Evolutionary conservation across 2,329 filamentous ascomycete species (phyloP).

Genomic region (Endoconidiophora polonica): DNA sequence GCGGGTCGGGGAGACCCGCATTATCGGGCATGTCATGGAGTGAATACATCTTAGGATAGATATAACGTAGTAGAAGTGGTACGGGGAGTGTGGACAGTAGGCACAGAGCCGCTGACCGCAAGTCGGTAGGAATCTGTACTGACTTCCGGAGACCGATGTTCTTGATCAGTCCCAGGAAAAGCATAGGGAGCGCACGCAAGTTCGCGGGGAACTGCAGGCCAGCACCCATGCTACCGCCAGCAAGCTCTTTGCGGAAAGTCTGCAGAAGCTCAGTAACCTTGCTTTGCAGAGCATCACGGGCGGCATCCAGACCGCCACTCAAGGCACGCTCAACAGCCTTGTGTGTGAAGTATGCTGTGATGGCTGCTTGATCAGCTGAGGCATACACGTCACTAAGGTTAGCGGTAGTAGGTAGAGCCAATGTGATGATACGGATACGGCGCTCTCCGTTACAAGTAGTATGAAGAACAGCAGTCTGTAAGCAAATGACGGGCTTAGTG

Average conservation of each 20-base stretch:
- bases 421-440: slow-evolving; percentile 82
- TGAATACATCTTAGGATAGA: slow-evolving; percentile 71
- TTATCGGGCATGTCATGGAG: slow-evolving; percentile 94
- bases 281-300: slow-evolving; percentile 74
- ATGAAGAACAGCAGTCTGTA: slow-evolving; percentile 89
- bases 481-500: slow-evolving; percentile 76
- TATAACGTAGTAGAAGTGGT: slow-evolving; percentile 82
- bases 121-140: slow-evolving; percentile 82
- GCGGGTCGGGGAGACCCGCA: slow-evolving; percentile 67
- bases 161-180: slow-evolving; percentile 92
- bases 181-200: slow-evolving; percentile 66
- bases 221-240: slow-evolving; percentile 86
- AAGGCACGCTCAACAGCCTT: slow-evolving; percentile 89
- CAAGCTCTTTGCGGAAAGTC: slow-evolving; percentile 93
- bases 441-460: slow-evolving; percentile 96
- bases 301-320: slow-evolving; percentile 73
- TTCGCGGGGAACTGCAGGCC: slow-evolving; percentile 91
- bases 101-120: slow-evolving; percentile 82
- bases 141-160: slow-evolving; percentile 88
- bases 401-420: slow-evolving; percentile 83
- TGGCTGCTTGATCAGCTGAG: slow-evolving; percentile 83
- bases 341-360: slow-evolving; percentile 89
- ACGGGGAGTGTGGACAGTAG: slow-evolving; percentile 85
- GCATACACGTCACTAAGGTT: slow-evolving; percentile 84
- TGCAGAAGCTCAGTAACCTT: slow-evolving; percentile 86